Evolutionary conservation across 345 rosid species (phyloP).

Genomic region (thale cress (Arabidopsis thaliana)): TAIR10.1 NC_003070.9:10074501-10075000

Average conservation of each 20-base stretch:
- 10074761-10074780: constrained; percentile 46
- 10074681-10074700: constrained; percentile 32
- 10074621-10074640: not conserved
- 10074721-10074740: constrained; percentile 43
- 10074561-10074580: constrained; percentile 12
- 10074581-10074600: constrained; percentile 5
- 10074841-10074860: constrained; percentile 37
- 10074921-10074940: not conserved
- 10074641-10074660: constrained; percentile 4
- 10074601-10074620: not conserved
- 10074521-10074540: not conserved
- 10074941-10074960: not conserved
- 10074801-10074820: constrained; percentile 48
- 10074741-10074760: constrained; percentile 32
- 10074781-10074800: constrained; percentile 59
- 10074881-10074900: constrained; percentile 53
- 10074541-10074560: not conserved
- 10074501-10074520: too few relatives aligned
- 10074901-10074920: constrained; percentile 42
- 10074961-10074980: not conserved
- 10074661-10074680: not conserved
- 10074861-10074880: constrained; percentile 55
- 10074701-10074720: constrained; percentile 39
- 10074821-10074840: constrained; percentile 34
- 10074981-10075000: constrained; percentile 51